These are phyloP conservation scores for Fraxinus albicans DNA, from an alignment of 305 asterid species.

Conservation along the genomic window DNA sequence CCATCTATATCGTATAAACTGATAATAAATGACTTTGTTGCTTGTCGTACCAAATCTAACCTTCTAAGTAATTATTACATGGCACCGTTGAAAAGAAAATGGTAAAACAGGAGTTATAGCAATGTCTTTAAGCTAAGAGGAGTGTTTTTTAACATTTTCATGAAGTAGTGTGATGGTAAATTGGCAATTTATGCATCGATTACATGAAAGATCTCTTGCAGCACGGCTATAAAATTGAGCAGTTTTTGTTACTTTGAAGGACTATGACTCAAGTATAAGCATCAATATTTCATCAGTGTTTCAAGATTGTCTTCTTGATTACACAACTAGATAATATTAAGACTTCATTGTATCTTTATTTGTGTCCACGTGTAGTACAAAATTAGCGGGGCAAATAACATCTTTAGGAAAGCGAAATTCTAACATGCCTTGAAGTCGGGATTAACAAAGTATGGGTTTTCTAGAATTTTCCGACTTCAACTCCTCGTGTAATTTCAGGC, in stretches of 20 bases:
- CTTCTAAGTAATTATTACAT: not conserved
- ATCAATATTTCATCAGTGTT: not conserved
- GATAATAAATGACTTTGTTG: not conserved
- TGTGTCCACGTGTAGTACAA: not conserved
- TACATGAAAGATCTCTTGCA: not conserved
- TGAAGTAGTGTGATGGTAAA: not conserved
- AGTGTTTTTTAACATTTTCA: not conserved
- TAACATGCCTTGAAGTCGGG: not conserved
- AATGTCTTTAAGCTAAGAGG: not conserved
- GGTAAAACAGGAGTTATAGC: not conserved
- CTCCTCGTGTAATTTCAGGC: not conserved
- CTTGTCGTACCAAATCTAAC: not conserved
- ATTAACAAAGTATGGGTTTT: not conserved
- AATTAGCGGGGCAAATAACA: not conserved
- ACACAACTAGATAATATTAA: not conserved
- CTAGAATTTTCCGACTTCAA: not conserved
- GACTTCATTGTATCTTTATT: not conserved
- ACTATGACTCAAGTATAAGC: not conserved
- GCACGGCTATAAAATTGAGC: not conserved
- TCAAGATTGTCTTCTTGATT: not conserved
- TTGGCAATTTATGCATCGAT: not conserved
- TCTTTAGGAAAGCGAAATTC: not conserved
- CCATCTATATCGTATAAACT: not conserved
- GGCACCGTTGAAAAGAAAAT: not conserved
- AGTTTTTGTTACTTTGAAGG: not conserved